A percentile compares a stretch with the other conserved stretches of the same genome.
Conservation (phyloP, 768 basidiomycete species). For the Plicaturopsis crispa region DNA sequence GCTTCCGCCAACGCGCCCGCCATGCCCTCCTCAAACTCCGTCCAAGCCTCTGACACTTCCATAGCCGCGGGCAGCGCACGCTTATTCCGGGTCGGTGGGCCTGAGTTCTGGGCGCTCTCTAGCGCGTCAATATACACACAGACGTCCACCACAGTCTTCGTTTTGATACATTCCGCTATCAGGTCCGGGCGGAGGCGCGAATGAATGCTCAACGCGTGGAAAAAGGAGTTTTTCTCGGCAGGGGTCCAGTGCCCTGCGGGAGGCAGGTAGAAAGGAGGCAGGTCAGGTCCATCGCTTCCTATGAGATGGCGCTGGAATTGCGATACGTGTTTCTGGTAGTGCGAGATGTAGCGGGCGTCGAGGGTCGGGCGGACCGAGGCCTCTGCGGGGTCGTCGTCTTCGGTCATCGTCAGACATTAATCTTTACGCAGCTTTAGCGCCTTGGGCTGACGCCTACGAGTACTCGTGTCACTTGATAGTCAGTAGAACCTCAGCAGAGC, state of each 20-base stretch:
- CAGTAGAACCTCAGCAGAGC: too few species aligned
- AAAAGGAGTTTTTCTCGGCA: conserved; percentile 64
- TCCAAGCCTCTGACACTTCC: conserved; percentile 28
- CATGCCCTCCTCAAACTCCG: conserved; percentile 23
- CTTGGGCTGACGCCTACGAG: too few species aligned
- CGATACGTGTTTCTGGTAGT: conserved; percentile 26
- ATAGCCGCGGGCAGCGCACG: conserved; percentile 18
- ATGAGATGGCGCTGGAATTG: conserved; percentile 28
- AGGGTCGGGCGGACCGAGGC: not conserved
- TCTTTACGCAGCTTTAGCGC: too few species aligned
- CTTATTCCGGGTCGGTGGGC: not conserved
- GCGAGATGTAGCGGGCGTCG: conserved; percentile 14
- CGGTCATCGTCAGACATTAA: not conserved
- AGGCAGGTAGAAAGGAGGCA: conserved; percentile 26
- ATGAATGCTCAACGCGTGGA: conserved; percentile 56
- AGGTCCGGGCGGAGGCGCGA: conserved; percentile 75
- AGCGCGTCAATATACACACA: conserved; percentile 57
- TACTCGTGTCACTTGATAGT: too few species aligned
- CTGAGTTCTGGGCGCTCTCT: conserved; percentile 15
- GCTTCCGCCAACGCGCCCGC: conserved; percentile 16
- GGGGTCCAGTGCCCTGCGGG: conserved; percentile 47
- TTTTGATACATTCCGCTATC: conserved; percentile 57
- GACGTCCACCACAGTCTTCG: conserved; percentile 63
- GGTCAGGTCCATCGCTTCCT: conserved; percentile 19
- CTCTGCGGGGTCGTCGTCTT: not conserved